Conservation (phyloP, 2,329 filamentous ascomycete species). For the Coleophoma eucalyptorum region DNA sequence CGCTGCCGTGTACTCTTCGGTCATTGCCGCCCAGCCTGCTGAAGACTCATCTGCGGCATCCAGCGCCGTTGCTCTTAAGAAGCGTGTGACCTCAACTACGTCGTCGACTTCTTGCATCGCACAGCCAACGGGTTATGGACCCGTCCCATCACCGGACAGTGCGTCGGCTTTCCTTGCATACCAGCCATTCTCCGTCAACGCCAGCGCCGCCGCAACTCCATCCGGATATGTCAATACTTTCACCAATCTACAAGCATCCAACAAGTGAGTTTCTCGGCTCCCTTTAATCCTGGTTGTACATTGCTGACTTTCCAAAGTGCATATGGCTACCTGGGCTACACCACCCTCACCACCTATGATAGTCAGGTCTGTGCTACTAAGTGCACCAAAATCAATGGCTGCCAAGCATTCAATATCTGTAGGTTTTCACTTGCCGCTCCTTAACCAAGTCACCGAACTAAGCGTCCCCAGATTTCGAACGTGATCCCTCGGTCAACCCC, state of each 20-base stretch:
- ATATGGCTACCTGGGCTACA: constrained; percentile 12
- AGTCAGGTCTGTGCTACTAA: constrained; percentile 1
- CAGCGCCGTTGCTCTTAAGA: too few relatives aligned
- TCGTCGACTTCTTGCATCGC: not conserved
- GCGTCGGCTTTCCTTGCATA: not conserved
- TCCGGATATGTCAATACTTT: constrained; percentile 24
- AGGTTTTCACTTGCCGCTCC: constrained; percentile 6
- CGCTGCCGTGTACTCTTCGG: too few relatives aligned
- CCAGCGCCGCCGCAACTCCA: constrained; percentile 10
- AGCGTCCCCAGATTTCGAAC: constrained; percentile 16
- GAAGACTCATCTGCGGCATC: too few relatives aligned
- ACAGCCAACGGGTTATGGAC: not conserved
- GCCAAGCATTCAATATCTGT: not conserved
- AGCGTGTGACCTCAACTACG: too few relatives aligned
- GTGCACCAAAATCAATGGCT: not conserved
- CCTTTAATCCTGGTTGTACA: too few relatives aligned
- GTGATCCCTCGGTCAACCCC: constrained; percentile 25
- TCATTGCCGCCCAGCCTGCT: too few relatives aligned
- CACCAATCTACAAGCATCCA: constrained; percentile 20
- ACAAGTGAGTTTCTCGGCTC: not conserved
- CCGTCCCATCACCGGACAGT: not conserved
- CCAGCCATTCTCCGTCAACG: not conserved
- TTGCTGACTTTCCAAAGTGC: constrained; percentile 2
- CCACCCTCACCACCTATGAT: constrained; percentile 18
- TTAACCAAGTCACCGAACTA: constrained; percentile 18